phyloP scores from a whole-genome alignment of 164 flowering plant species.

The Aristolochia californica region DNA sequence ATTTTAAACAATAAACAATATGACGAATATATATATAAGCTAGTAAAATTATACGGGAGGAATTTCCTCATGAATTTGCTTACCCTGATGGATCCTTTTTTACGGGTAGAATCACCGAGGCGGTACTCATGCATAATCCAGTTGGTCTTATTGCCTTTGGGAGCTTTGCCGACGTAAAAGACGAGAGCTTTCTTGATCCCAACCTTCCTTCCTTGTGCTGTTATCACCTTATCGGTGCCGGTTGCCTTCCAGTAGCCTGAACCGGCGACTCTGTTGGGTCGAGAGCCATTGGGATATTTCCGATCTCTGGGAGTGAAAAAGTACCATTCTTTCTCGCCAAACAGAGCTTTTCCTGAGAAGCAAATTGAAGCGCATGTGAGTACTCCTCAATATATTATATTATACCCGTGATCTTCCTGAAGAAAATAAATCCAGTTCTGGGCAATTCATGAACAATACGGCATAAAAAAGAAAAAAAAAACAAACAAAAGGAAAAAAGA shows the following conservation, averaged over 20 bases:
- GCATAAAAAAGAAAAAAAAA: too few relatives aligned
- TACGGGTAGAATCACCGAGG: conserved; percentile 37
- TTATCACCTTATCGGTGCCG: conserved; percentile 87
- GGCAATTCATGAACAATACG: too few relatives aligned
- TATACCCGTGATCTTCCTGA: too few relatives aligned
- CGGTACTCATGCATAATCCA: conserved; percentile 98
- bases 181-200: conserved; percentile 91
- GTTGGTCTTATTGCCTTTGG: conserved; percentile 77
- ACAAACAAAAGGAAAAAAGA: neutral
- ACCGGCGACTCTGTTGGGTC: conserved; percentile 84
- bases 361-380: too few relatives aligned
- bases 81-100: conserved; percentile 73
- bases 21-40: too few relatives aligned
- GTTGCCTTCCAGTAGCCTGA: conserved; percentile 98
- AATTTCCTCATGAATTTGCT: too few relatives aligned
- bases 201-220: conserved; percentile 60
- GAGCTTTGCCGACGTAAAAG: conserved; percentile 80
- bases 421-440: too few relatives aligned
- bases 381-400: too few relatives aligned
- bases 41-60: too few relatives aligned
- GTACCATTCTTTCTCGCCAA: conserved; percentile 92
- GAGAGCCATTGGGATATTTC: conserved; percentile 82
- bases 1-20: too few relatives aligned
- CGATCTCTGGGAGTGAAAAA: conserved; percentile 87
- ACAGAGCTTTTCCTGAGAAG: conserved; percentile 64